Base-by-base conservation (phyloP, 495 filamentous ascomycete genomes). In the Platismatia glauca region DNA sequence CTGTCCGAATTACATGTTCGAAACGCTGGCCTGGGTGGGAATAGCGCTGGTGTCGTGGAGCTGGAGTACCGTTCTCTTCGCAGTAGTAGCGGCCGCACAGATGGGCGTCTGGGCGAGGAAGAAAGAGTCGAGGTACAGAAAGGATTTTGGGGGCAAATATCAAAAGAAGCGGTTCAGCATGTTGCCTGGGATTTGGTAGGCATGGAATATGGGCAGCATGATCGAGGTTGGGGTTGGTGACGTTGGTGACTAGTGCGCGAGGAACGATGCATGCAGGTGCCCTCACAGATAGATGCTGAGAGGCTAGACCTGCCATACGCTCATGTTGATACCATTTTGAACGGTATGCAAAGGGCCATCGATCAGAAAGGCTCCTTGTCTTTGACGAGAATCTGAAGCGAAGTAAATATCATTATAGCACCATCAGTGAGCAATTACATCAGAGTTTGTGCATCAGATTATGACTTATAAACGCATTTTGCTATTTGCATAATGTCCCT, bases 1-100 rank as follows among this genome's bases (percentile, higher is more conserved):
- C 16, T 95, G 91, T 80, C 94, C 94, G 29, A 98, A 98, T 79
- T 98, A 98, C 76, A 82, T 92, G 76, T 98, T 96, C 70, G 94
- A 98, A 79, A 80, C 86, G 16, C 66, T 94, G 43, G 82, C 90
- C 1, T 98, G 94, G 94, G 58, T 87, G 22, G 91, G 89, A 50
- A 78, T 97, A 20, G 78, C 76, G 71, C 75, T 92, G 53, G 71
- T 95, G 29, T 89, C 86, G 64, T 81, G 89, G 74, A 95, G 86
- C 74, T 86, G 82, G 78, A 84, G 84, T 60, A 86, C 89, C 1
- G 73, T 84, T 12, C 53, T 95, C 27, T 97, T 97, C 71, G 79
- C 86, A 53, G 69, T 76, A 34, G 77, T 88, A 35, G 89, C 88
- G 24, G 78, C 77, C 8, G 74, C 73, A 56, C 88, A 89, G 77